Evolutionary conservation across 208 protist genomes (phyloP).

Genomic region (Blastocrithidia nonstop): DNA sequence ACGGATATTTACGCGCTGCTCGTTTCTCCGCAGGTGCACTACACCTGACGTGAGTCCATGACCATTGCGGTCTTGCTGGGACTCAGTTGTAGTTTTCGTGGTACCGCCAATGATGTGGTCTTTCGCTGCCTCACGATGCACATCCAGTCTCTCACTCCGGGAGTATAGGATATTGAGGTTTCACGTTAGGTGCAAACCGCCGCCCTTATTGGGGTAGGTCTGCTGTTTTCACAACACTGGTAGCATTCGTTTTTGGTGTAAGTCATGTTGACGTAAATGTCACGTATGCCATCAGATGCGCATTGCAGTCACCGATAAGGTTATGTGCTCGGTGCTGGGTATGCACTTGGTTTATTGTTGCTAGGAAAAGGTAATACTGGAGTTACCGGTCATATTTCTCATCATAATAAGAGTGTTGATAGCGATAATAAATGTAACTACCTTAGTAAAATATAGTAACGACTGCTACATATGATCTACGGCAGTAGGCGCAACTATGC

Average conservation of each 20-base stretch:
- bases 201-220: slow-evolving; percentile 57
- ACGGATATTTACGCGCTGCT: slow-evolving; percentile 80
- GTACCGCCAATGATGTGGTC: slow-evolving; percentile 55
- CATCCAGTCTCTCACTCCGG: slow-evolving; percentile 64
- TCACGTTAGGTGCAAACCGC: slow-evolving; percentile 69
- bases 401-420: slow-evolving; percentile 9
- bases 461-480: slow-evolving; percentile 59
- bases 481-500: slow-evolving; percentile 36
- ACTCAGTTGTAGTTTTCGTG: slow-evolving; percentile 75
- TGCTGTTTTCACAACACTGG: slow-evolving; percentile 44
- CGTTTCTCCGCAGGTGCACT: slow-evolving; percentile 36
- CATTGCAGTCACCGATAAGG: slow-evolving; percentile 70
- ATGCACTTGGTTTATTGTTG: slow-evolving; percentile 61
- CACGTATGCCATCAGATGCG: slow-evolving; percentile 70
- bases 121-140: slow-evolving; percentile 80
- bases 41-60: slow-evolving; percentile 48
- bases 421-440: background rate
- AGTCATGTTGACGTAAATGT: slow-evolving; percentile 70
- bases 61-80: slow-evolving; percentile 76
- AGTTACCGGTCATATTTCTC: no score
- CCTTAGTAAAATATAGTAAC: slow-evolving; percentile 31
- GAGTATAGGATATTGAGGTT: slow-evolving; percentile 70
- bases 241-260: slow-evolving; percentile 64
- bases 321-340: slow-evolving; percentile 57
- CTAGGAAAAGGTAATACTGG: slow-evolving; percentile 60